Evolutionary conservation across 371 early-diverging fungal species (phyloP).

Genomic region (Mucor racemosus): DNA sequence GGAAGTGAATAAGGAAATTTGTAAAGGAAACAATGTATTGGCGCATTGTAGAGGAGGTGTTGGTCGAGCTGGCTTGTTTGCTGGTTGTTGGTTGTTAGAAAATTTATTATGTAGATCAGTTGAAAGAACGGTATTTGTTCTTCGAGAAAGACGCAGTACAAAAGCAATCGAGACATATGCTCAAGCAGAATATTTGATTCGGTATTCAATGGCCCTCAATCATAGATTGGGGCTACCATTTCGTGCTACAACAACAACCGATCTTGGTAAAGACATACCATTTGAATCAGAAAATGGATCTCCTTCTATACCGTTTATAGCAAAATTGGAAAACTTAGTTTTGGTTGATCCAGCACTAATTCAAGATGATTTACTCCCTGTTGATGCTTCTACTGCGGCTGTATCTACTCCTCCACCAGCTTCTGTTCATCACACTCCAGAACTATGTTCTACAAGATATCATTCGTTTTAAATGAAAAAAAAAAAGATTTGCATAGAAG

Average conservation of each 20-base stretch:
- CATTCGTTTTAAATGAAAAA: neutral
- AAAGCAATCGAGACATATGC: conserved; percentile 73
- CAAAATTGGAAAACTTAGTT: conserved; percentile 18
- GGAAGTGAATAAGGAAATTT: conserved; percentile 54
- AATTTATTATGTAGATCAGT: conserved; percentile 54
- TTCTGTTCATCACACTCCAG: neutral
- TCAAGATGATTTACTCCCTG: neutral
- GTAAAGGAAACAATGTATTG: conserved; percentile 64
- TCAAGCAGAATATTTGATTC: conserved; percentile 69
- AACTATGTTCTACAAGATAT: neutral
- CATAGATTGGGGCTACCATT: conserved; percentile 15
- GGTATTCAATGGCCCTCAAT: conserved; percentile 46
- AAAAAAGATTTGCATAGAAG: conserved; percentile 3
- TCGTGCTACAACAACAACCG: neutral
- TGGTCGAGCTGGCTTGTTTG: conserved; percentile 79
- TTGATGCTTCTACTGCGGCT: neutral
- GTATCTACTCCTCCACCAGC: neutral
- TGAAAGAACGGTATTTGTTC: conserved; percentile 56
- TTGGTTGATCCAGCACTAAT: neutral
- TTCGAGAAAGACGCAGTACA: conserved; percentile 60
- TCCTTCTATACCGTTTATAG: conserved; percentile 21
- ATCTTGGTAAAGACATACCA: neutral
- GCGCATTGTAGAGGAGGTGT: conserved; percentile 85
- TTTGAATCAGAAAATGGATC: neutral
- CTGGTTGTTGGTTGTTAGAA: conserved; percentile 75